These are phyloP conservation scores for Nakaseomyces glabratus DNA, from an alignment of 1,139 yeast species.

Conservation along the genomic window DNA sequence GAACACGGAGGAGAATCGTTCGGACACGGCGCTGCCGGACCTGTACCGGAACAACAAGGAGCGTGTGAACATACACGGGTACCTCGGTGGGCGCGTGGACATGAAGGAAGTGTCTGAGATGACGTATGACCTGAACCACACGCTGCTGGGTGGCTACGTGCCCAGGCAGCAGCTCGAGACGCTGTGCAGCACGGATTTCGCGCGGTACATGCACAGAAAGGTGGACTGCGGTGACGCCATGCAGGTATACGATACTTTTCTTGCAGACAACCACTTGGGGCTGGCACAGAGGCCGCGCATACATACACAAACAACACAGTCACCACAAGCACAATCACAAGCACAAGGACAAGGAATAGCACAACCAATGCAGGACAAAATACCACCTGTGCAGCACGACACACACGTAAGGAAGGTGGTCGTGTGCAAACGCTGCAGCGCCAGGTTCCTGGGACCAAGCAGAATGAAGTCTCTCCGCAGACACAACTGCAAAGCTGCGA, in stretches of 20 bases:
- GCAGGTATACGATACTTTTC: conserved; percentile 21
- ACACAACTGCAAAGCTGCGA: conserved; percentile 11
- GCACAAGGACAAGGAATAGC: conserved; percentile 8
- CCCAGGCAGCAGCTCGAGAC: conserved; percentile 29
- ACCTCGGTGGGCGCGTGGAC: conserved; percentile 26
- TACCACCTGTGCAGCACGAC: not conserved
- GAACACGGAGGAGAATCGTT: conserved; percentile 11
- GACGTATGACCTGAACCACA: conserved; percentile 24
- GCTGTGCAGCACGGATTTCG: conserved; percentile 29
- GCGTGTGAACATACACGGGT: conserved; percentile 24
- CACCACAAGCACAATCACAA: conserved; percentile 6
- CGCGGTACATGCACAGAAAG: conserved; percentile 27
- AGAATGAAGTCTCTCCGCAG: conserved; percentile 15
- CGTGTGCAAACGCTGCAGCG: conserved; percentile 20
- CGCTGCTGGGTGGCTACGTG: conserved; percentile 29
- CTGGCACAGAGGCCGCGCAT: conserved; percentile 5
- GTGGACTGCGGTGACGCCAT: conserved; percentile 26
- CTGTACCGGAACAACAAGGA: conserved; percentile 8
- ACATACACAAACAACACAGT: conserved; percentile 9
- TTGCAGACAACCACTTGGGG: conserved; percentile 13
- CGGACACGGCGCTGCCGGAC: conserved; percentile 4
- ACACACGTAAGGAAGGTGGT: conserved; percentile 17
- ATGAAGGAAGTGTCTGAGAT: conserved; percentile 20
- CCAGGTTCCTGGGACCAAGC: conserved; percentile 20
- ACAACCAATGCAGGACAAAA: conserved; percentile 1